Conservation (phyloP, 495 filamentous ascomycete species). For the Neurospora sp. region DNA sequence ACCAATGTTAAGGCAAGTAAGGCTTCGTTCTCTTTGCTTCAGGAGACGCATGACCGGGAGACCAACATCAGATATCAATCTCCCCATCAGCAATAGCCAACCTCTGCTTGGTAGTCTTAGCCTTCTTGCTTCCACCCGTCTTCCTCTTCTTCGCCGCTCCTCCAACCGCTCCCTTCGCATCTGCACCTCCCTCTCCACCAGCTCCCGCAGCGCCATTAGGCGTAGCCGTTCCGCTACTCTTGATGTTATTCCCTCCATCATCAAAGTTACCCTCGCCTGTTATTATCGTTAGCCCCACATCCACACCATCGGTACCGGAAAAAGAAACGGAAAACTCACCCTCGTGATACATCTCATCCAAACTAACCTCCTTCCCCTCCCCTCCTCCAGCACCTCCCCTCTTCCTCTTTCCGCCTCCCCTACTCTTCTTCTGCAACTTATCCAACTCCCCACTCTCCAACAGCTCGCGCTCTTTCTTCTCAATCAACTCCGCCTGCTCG, state of each 20-base stretch:
- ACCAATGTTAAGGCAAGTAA: no score
- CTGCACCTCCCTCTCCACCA: conserved; percentile 38
- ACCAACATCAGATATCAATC: conserved; percentile 20
- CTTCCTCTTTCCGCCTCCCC: not conserved
- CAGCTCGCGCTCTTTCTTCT: conserved; percentile 78
- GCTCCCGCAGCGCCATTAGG: conserved; percentile 53
- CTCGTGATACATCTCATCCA: conserved; percentile 98
- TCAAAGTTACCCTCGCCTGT: conserved; percentile 91
- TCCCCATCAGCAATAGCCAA: conserved; percentile 80
- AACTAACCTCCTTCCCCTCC: conserved; percentile 47
- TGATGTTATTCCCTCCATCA: conserved; percentile 44
- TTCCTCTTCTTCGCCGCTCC: conserved; percentile 39
- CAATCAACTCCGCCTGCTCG: conserved; percentile 83
- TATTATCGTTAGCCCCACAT: no score
- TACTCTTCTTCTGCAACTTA: conserved; percentile 55
- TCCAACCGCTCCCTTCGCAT: conserved; percentile 39
- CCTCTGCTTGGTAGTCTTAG: conserved; percentile 83
- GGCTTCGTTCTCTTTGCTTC: no score
- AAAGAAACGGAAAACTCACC: conserved; percentile 46
- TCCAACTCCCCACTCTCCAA: conserved; percentile 49
- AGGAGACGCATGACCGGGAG: not conserved
- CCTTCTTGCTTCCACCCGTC: conserved; percentile 65
- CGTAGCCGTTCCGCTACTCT: conserved; percentile 75
- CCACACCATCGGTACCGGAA: not conserved
- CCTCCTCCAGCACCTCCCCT: conserved; percentile 31